Evolutionary conservation across 768 basidiomycete genomes (phyloP).

Genomic region (Leccinum boreale): DNA sequence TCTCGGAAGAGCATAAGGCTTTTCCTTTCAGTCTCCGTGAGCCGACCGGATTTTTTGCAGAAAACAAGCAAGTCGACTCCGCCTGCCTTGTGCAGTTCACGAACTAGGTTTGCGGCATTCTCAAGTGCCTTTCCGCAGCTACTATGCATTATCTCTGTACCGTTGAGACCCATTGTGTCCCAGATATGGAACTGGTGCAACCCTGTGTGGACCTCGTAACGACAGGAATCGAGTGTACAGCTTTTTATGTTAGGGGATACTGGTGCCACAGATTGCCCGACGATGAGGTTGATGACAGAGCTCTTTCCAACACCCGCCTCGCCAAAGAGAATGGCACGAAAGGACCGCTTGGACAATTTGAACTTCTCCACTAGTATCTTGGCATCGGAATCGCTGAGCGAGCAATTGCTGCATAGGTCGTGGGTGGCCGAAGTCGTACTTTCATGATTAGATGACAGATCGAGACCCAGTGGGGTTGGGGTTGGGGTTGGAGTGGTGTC

Average conservation of each 20-base stretch:
- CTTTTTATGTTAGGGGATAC: conserved; percentile 11
- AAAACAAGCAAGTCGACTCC: conserved; percentile 40
- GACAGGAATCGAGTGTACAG: conserved; percentile 31
- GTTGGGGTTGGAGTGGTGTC: background rate
- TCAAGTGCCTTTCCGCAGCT: conserved; percentile 14
- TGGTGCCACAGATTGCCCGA: conserved; percentile 19
- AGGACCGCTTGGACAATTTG: conserved; percentile 8
- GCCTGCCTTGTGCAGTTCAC: conserved; percentile 20
- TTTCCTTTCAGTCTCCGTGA: conserved; percentile 23
- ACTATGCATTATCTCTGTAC: background rate
- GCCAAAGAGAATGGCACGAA: conserved; percentile 39
- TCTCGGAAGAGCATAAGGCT: conserved; percentile 37
- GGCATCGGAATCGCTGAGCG: conserved; percentile 11
- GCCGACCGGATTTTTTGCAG: conserved; percentile 30
- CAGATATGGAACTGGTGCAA: conserved; percentile 22
- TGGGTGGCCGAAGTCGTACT: background rate
- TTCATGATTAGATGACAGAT: conserved; percentile 11
- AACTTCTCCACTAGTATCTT: conserved; percentile 10
- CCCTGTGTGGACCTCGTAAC: conserved; percentile 23
- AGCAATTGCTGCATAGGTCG: conserved; percentile 11
- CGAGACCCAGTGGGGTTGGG: conserved; percentile 11
- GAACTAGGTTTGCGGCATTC: conserved; percentile 29
- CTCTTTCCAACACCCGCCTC: conserved; percentile 41
- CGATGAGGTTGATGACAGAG: conserved; percentile 39
- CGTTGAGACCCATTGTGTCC: conserved; percentile 33